phyloP scores from a whole-genome alignment of 2,329 filamentous ascomycete genomes.

The Fusarium chlamydosporum region DNA sequence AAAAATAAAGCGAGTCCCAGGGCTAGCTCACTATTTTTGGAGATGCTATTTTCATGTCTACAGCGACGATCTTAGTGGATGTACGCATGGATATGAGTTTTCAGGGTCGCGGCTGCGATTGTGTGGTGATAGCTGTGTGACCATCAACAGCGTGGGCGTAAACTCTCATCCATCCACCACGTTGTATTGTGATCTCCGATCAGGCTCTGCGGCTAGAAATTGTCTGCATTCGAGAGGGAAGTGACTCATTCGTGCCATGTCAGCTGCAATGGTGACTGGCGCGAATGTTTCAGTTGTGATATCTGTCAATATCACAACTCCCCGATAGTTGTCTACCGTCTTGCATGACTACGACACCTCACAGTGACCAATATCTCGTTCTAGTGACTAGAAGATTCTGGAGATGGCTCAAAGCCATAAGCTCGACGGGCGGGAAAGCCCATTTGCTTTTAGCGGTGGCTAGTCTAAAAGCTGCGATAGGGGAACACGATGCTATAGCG shows the following conservation, averaged over 20 bases:
- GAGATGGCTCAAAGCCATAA: not conserved
- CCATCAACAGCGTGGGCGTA: conserved; percentile 17
- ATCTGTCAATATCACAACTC: not conserved
- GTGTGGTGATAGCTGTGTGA: conserved; percentile 18
- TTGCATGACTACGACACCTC: not conserved
- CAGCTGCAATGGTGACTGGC: conserved; percentile 2
- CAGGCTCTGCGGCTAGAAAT: conserved; percentile 1
- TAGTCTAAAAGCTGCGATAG: not conserved
- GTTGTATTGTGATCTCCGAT: conserved; percentile 10
- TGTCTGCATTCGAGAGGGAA: not conserved
- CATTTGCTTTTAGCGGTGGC: not conserved
- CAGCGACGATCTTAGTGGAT: conserved; percentile 26
- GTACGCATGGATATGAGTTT: conserved; percentile 9
- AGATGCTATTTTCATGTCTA: conserved; percentile 41
- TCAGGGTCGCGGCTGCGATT: conserved; percentile 8
- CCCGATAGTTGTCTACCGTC: not conserved
- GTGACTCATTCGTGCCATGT: not conserved
- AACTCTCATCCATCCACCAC: conserved; percentile 5
- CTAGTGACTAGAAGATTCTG: not conserved
- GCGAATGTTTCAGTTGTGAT: not conserved
- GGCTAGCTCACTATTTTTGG: conserved; percentile 39
- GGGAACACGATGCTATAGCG: not conserved
- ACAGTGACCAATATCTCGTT: too few species aligned
- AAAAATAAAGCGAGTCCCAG: conserved; percentile 24
- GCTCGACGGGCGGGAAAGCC: not conserved